Conservation (phyloP, 1,139 yeast genomes). For the Nakaseomyces uthaithaninus region DNA sequence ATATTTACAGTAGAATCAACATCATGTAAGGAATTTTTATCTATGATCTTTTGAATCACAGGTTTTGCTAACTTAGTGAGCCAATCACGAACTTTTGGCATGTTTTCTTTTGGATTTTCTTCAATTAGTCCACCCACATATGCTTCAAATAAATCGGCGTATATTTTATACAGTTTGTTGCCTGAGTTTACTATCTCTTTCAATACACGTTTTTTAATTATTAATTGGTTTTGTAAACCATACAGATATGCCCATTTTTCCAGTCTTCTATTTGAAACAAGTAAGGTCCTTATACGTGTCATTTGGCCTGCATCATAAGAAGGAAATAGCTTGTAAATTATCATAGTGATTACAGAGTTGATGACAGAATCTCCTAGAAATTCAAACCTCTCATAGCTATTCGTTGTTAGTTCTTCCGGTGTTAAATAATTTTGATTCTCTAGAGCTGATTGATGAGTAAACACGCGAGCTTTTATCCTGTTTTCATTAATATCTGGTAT, state of each 20-base stretch:
- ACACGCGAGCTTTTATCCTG: conserved; percentile 1
- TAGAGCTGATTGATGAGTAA: conserved; percentile 4
- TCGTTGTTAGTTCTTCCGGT: not conserved
- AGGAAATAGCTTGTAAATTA: conserved; percentile 4
- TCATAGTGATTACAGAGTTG: conserved; percentile 2
- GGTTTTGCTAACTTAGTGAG: not conserved
- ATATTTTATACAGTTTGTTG: conserved; percentile 1
- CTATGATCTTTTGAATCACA: not conserved
- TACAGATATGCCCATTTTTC: conserved; percentile 5
- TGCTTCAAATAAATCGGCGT: conserved; percentile 5
- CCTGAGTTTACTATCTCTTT: conserved; percentile 6
- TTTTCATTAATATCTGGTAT: not conserved
- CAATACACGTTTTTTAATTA: conserved; percentile 1
- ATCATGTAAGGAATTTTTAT: not conserved
- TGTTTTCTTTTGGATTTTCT: conserved; percentile 3
- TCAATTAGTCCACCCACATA: conserved; percentile 6
- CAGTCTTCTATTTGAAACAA: conserved; percentile 5
- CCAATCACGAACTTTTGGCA: conserved; percentile 4
- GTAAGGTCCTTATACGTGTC: conserved; percentile 2
- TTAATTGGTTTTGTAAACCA: conserved; percentile 2
- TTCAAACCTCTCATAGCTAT: conserved; percentile 6
- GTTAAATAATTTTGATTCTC: conserved; percentile 1
- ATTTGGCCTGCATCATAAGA: conserved; percentile 4
- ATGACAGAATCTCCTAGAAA: conserved; percentile 3
- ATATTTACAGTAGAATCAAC: not conserved